Evolutionary conservation across 169 alveolate genomes (phyloP).

Genomic region (Plasmodium relictum): DNA sequence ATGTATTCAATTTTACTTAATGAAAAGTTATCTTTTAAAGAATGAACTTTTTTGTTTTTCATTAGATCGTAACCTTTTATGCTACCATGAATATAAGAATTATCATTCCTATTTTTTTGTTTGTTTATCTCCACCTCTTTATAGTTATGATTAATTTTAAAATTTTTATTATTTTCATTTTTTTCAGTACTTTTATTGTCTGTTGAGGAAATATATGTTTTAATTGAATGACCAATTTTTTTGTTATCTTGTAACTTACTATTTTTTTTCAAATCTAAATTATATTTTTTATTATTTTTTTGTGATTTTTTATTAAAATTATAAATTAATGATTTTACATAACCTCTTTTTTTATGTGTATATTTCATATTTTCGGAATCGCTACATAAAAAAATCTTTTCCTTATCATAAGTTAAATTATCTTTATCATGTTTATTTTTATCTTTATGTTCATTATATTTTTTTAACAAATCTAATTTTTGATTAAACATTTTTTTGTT

Average conservation of each 20-base stretch:
- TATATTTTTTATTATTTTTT: slow-evolving; percentile 12
- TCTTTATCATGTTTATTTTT: slow-evolving; percentile 7
- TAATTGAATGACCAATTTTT: background rate
- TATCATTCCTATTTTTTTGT: slow-evolving; percentile 2
- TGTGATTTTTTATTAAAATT: slow-evolving; percentile 63
- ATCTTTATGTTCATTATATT: slow-evolving; percentile 26
- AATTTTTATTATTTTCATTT: too few relatives aligned
- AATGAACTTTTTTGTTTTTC: slow-evolving; percentile 2
- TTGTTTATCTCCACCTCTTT: background rate
- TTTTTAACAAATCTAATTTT: slow-evolving; percentile 27
- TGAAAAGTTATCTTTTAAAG: slow-evolving; percentile 47
- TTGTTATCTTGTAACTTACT: background rate
- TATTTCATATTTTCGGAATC: slow-evolving; percentile 14
- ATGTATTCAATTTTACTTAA: slow-evolving; percentile 24
- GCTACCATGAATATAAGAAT: background rate
- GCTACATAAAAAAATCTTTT: background rate
- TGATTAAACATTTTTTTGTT: slow-evolving; percentile 2
- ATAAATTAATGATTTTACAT: slow-evolving; percentile 58
- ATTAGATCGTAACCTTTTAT: background rate
- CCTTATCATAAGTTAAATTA: background rate
- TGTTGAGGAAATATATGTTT: background rate
- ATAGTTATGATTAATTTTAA: too few relatives aligned
- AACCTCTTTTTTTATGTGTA: slow-evolving; percentile 41
- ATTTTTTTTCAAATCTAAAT: slow-evolving; percentile 9
- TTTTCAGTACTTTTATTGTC: background rate